Percentiles rank a stretch among this genome's conserved stretches.
Evolutionary conservation across 1,284 basidiomycete genomes (phyloP).

Genomic region (Ceratobasidium sp.): DNA sequence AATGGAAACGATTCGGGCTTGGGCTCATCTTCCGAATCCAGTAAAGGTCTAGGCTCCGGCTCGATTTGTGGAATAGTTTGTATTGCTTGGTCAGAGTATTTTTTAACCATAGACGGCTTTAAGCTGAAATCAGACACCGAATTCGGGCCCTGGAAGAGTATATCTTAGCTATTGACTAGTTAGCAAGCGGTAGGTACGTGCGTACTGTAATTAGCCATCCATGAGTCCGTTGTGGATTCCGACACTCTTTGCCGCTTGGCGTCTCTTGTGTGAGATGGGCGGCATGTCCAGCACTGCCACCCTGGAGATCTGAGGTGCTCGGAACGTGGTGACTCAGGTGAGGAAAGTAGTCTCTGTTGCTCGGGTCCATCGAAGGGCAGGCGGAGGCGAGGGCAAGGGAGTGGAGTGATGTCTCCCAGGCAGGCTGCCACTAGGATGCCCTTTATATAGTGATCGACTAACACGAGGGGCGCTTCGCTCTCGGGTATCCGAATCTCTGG

Average conservation of each 20-base stretch:
- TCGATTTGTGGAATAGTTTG: constrained; percentile 7
- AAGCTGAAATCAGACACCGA: neutral
- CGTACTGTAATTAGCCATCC: too few species aligned
- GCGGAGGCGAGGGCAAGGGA: neutral
- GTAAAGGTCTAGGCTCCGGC: neutral
- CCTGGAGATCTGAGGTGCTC: neutral
- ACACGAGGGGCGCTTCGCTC: too few species aligned
- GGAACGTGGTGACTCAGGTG: constrained; percentile 1
- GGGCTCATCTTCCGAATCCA: neutral
- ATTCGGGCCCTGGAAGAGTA: neutral
- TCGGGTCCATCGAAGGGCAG: neutral
- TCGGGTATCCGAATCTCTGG: too few species aligned
- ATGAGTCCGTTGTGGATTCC: too few species aligned
- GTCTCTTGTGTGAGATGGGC: too few species aligned
- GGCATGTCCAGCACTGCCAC: too few species aligned
- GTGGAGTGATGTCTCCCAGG: too few species aligned
- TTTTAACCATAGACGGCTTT: neutral
- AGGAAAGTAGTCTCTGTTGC: neutral
- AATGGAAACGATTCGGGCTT: neutral
- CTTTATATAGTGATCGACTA: too few species aligned
- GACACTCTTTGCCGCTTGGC: too few species aligned
- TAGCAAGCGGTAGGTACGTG: too few species aligned
- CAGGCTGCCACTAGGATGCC: too few species aligned
- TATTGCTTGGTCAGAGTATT: neutral
- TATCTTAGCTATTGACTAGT: neutral